Base-by-base conservation (phyloP, 768 basidiomycete genomes). In the Termitomyces sp. region DNA sequence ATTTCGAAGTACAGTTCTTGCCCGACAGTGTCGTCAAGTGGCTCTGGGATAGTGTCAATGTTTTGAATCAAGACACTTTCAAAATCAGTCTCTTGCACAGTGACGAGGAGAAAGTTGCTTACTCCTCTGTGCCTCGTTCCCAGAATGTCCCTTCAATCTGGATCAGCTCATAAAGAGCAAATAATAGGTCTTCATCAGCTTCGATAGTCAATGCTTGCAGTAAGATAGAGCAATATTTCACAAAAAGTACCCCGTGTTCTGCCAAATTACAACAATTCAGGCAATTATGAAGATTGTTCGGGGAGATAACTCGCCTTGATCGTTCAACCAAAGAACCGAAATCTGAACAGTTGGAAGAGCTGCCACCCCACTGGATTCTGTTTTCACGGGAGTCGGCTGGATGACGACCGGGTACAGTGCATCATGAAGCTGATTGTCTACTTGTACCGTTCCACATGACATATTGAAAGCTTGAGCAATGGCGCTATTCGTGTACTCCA, bases 241-340 rank as follows among this genome's bases (percentile, higher is more conserved):
- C 81, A 70, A 97, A 98, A n/a, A 93, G 72, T 9, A 99, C 97
- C 18, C 97, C 97, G 63, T 98, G 97, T n/a, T 89, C 97, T 99
- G 53, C 9, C 31, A 34, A n/a, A 20, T 24, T 6, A 20, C 13
- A 16, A 8, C 2, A 20, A 20, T 31, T 33, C 13, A 46, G 16
- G 1, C 15, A 22, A 30, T 37, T 36, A 9, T 6, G 18, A 18
- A 52, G 22, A 37, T 22, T 30, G 8, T 13, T n/a, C 7, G 8
- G 30, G 37, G 6, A 15, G n/a, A 22, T 7, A 13, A 63, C 75
- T 67, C 61, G 93, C 96, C 92, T 80, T 93, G 85, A 68, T 98
- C 96, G 66, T 98, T 98, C 58, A 98, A 76, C 77, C 95, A 87
- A 54, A 93, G 86, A 2, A 95, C 77, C 3, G 94, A 95, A 0